phyloP scores from a whole-genome alignment of 495 filamentous ascomycete genomes.

The Lentithecium fluviatile region DNA sequence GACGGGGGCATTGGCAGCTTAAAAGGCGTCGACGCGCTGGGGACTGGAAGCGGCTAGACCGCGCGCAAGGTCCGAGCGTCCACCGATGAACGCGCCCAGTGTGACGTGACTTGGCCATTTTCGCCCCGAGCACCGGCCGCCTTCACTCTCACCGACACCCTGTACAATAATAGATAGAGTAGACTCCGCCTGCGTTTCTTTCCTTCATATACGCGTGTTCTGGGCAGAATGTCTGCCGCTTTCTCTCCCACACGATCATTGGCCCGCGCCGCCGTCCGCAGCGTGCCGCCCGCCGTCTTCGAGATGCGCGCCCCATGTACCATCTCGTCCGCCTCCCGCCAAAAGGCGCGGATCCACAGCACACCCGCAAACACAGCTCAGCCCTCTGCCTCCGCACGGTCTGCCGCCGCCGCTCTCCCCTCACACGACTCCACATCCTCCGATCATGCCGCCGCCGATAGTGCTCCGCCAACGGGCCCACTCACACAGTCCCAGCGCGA shows the following conservation, averaged over 20 bases:
- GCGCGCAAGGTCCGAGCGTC: not conserved
- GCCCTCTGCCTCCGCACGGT: not conserved
- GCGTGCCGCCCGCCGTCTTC: conserved; percentile 17
- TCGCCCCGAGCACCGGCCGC: not conserved
- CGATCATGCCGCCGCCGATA: not conserved
- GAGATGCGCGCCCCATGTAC: conserved; percentile 40
- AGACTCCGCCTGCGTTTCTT: not conserved
- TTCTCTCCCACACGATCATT: conserved; percentile 1
- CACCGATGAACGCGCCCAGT: not conserved
- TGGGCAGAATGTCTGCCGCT: conserved; percentile 3
- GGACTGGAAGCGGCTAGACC: not conserved
- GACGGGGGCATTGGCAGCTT: not conserved
- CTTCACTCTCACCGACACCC: not conserved
- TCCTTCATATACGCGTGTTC: not conserved
- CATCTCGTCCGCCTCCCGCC: conserved; percentile 9
- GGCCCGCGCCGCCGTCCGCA: not conserved
- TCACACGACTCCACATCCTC: too few relatives aligned
- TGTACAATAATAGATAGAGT: not conserved
- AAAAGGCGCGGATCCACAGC: conserved; percentile 14
- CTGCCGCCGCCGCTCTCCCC: not conserved
- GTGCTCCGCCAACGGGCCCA: not conserved
- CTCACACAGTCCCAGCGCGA: conserved; percentile 12
- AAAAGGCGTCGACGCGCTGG: not conserved
- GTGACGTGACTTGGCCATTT: not conserved
- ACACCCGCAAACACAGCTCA: conserved; percentile 6